Evolutionary conservation across 2,329 filamentous ascomycete species (phyloP), one percentile per base, ranked within the genome.

Genomic region (Epichloe uncinata): DNA sequence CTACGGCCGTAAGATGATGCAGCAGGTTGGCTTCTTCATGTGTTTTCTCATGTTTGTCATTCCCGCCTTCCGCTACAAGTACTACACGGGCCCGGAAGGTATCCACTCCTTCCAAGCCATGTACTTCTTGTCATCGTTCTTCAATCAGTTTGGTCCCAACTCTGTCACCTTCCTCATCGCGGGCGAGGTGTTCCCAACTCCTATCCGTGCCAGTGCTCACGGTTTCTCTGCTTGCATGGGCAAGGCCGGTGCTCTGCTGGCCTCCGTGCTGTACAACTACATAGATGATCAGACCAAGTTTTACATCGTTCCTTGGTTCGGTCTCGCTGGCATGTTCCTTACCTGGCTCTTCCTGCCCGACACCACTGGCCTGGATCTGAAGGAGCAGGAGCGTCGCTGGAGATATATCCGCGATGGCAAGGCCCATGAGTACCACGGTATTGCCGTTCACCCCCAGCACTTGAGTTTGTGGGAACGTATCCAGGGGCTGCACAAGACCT

Each of bases 91-190:
- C 46, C 71, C 75, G 0, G 73, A 73, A 5, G 80, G 87, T 60
- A 84, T 96, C 65, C 82, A 87, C 62, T 73, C 77, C n/a, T 97
- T 97, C 82, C 90, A 96, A 73, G 82, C 90, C 63, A 95, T 97
- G 88, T 96, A 96, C 77, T 96, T 95, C 72, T 68, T 97, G 58
- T 95, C 88, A 7, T 95, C 87, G 22, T 97, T 97, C 75, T 97
- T 97, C 82, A 96, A 96, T 77, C 91, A 97, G 66, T 97, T 97
- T 62, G 91, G 91, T 12, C 91, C 91, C 68, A 97, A 97, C 77
- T 84, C 82, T 44, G 89, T 96, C 61, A 95, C 90, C 54, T 97
- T 97, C 85, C 79, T 97, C 57, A 87, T 95, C 36, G 91, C 91
- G 42, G 91, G 88, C 41, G 91, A 97, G 67, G 88, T 95, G n/a